Percentiles rank a stretch among this genome's conserved stretches.
phyloP scores from a whole-genome alignment of 1,284 basidiomycete genomes.

The Ceratobasidium sp. region DNA sequence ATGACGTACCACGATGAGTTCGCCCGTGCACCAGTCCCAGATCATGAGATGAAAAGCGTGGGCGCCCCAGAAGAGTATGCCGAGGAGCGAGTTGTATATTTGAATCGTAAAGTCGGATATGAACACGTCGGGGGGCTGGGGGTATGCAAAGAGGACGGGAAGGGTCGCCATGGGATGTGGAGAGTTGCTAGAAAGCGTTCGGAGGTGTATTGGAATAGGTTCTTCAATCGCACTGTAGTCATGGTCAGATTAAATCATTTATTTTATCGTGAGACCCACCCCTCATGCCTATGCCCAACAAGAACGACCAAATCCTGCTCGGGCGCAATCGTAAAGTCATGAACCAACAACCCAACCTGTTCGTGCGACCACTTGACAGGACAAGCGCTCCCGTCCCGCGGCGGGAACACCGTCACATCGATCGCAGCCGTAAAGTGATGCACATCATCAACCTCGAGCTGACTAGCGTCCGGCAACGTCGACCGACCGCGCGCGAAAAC shows the following conservation, averaged over 20 bases:
- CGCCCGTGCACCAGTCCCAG: slow-evolving; percentile 43
- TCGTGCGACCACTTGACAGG: slow-evolving; percentile 28
- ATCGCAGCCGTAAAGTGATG: slow-evolving; percentile 44
- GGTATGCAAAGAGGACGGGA: slow-evolving; percentile 41
- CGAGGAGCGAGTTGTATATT: slow-evolving; percentile 43
- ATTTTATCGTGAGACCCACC: slow-evolving; percentile 8
- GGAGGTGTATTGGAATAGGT: slow-evolving; percentile 42
- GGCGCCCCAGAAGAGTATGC: slow-evolving; percentile 41
- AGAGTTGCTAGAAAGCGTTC: slow-evolving; percentile 30
- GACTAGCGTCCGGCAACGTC: slow-evolving; percentile 24
- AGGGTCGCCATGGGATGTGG: slow-evolving; percentile 43
- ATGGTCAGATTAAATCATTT: background rate
- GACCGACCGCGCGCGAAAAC: slow-evolving; percentile 42
- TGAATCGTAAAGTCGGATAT: slow-evolving; percentile 43
- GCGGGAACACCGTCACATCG: slow-evolving; percentile 39
- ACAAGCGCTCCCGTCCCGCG: slow-evolving; percentile 4
- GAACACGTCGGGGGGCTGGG: slow-evolving; percentile 39
- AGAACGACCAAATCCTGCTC: slow-evolving; percentile 42
- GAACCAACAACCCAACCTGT: slow-evolving; percentile 32
- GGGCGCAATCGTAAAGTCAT: slow-evolving; percentile 44
- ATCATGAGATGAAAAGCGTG: slow-evolving; percentile 45
- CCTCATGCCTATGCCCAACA: slow-evolving; percentile 41
- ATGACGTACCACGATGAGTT: slow-evolving; percentile 33
- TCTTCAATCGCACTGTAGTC: slow-evolving; percentile 17
- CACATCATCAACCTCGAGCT: slow-evolving; percentile 32